These are phyloP conservation scores for Alternaria tenuissima DNA, from an alignment of 2,329 filamentous ascomycete genomes.

Conservation along the genomic window DNA sequence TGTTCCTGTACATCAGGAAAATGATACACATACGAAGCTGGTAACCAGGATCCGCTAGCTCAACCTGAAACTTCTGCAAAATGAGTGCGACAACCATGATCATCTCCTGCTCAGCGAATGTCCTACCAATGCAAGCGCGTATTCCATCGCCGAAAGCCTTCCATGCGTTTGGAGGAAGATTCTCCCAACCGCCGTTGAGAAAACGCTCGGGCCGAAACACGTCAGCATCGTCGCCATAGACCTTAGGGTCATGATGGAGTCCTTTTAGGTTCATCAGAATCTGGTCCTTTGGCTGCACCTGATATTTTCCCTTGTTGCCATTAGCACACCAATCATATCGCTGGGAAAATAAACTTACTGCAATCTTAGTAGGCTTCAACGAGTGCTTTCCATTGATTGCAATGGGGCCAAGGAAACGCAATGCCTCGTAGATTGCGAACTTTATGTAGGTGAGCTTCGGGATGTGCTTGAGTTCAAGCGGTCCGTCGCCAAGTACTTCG, in stretches of 20 bases:
- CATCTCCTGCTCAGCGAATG: conserved; percentile 77
- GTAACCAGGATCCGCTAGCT: conserved; percentile 68
- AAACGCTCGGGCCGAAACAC: conserved; percentile 17
- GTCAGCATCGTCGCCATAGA: conserved; percentile 15
- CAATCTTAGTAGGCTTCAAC: conserved; percentile 10
- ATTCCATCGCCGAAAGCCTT: conserved; percentile 76
- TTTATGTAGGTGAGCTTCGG: conserved; percentile 11
- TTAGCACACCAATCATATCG: neutral
- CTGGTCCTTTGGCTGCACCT: conserved; percentile 9
- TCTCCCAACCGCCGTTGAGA: conserved; percentile 14
- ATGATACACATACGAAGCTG: conserved; percentile 48
- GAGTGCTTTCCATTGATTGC: conserved; percentile 8
- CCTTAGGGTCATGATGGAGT: conserved; percentile 12
- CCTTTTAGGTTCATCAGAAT: conserved; percentile 14
- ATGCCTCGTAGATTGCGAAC: conserved; percentile 13
- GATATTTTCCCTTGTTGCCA: conserved; percentile 5
- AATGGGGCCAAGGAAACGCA: conserved; percentile 14
- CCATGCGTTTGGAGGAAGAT: conserved; percentile 13
- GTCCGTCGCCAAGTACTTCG: conserved; percentile 11
- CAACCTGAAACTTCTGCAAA: conserved; percentile 76
- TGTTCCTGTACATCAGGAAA: neutral
- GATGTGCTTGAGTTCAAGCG: conserved; percentile 2
- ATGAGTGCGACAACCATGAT: conserved; percentile 48
- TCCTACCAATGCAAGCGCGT: conserved; percentile 74
- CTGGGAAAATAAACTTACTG: neutral